Percentiles rank a stretch among this genome's conserved stretches.
Evolutionary conservation across 768 basidiomycete species (phyloP).

Genomic region (Trametes coccinea): DNA sequence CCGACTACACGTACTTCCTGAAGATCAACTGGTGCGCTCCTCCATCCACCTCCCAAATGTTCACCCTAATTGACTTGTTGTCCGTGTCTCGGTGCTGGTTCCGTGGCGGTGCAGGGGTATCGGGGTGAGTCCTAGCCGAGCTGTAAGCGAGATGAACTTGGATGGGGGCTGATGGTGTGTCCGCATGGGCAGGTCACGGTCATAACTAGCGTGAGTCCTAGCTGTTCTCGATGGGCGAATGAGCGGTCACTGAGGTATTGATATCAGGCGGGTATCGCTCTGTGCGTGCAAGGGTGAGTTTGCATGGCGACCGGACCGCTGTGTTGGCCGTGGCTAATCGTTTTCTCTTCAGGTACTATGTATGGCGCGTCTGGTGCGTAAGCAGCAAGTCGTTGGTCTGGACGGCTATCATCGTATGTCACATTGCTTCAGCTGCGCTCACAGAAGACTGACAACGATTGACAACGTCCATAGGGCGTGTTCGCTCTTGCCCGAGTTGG

Average conservation of each 20-base stretch:
- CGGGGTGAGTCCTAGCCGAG: constrained; percentile 8
- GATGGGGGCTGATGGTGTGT: not conserved
- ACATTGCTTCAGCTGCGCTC: no score
- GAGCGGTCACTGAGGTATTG: not conserved
- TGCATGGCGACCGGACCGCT: no score
- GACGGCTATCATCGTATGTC: not conserved
- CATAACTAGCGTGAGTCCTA: constrained; percentile 5
- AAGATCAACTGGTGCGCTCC: constrained; percentile 6
- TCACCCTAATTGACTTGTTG: not conserved
- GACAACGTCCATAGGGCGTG: not conserved
- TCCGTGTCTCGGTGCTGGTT: not conserved
- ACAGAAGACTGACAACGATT: not conserved
- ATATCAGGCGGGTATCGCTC: not conserved
- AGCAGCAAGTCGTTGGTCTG: constrained; percentile 6
- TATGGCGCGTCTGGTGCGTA: constrained; percentile 12
- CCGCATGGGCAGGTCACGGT: not conserved
- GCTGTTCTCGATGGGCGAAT: not conserved
- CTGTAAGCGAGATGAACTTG: not conserved
- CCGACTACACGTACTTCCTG: constrained; percentile 1
- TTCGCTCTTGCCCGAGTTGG: constrained; percentile 1
- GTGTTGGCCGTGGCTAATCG: not conserved
- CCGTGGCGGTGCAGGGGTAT: constrained; percentile 12
- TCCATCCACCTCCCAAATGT: not conserved
- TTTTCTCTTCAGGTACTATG: not conserved
- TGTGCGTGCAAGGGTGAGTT: constrained; percentile 3